These are phyloP conservation scores for Datisca glomerata DNA, from an alignment of 306 rosid species.

Conservation along the genomic window DNA sequence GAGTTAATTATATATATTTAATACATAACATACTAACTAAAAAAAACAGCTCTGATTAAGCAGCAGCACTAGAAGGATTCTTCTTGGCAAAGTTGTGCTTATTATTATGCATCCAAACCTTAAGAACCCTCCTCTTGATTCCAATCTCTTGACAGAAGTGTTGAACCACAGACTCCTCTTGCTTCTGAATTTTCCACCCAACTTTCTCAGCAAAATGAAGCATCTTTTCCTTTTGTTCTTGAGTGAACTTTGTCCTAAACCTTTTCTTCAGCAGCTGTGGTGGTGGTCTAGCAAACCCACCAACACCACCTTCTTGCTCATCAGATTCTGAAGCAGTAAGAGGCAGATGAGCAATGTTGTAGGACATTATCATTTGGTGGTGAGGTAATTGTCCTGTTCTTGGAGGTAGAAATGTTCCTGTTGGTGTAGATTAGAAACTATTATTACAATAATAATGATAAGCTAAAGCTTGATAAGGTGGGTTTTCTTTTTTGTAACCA, in stretches of 20 bases:
- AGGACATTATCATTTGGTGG: not conserved
- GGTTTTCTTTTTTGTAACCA: no score
- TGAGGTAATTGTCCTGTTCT: not conserved
- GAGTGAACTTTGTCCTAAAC: constrained; percentile 63
- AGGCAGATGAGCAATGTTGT: not conserved
- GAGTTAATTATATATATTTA: no score
- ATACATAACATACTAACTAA: no score
- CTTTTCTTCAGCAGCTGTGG: constrained; percentile 38
- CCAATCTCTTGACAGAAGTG: constrained; percentile 76
- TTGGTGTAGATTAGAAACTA: not conserved
- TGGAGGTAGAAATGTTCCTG: not conserved
- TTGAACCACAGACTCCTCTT: constrained; percentile 59
- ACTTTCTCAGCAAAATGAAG: constrained; percentile 48
- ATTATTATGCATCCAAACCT: constrained; percentile 87
- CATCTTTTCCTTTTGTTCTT: constrained; percentile 73
- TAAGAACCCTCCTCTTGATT: constrained; percentile 56
- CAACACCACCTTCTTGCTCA: constrained; percentile 5
- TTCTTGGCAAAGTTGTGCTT: constrained; percentile 52
- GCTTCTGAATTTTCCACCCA: constrained; percentile 74
- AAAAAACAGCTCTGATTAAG: no score
- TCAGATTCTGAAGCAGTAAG: not conserved
- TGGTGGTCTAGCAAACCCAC: constrained; percentile 9
- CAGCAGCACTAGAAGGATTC: constrained; percentile 5
- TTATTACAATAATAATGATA: no score
- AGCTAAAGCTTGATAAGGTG: not conserved